These are phyloP conservation scores for Multifurca ochricompacta DNA, from an alignment of 768 basidiomycete genomes.

Conservation along the genomic window DNA sequence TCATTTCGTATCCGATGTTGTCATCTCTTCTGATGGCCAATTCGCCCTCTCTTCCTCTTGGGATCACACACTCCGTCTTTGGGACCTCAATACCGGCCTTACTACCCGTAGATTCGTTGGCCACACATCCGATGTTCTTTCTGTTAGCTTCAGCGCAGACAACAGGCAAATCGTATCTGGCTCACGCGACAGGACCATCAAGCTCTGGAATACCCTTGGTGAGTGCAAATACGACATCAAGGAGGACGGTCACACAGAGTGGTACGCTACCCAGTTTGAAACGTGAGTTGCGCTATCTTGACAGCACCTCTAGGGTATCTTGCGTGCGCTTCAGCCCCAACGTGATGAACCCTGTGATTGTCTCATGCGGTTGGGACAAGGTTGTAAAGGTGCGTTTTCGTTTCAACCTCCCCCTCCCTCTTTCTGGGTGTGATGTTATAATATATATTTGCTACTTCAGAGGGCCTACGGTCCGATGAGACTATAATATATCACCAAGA, in stretches of 20 bases:
- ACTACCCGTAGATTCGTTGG: slow-evolving; percentile 98
- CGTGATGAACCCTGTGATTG: slow-evolving; percentile 94
- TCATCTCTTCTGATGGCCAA: slow-evolving; percentile 98
- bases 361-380: slow-evolving; percentile 99
- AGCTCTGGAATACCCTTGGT: slow-evolving; percentile 99
- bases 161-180: slow-evolving; percentile 99
- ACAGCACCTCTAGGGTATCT: slow-evolving; percentile 63
- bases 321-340: slow-evolving; percentile 99
- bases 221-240: slow-evolving; percentile 99
- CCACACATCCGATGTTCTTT: slow-evolving; percentile 95
- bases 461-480: slow-evolving; percentile 37
- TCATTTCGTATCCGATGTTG: slow-evolving; percentile 98
- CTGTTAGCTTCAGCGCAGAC: slow-evolving; percentile 99
- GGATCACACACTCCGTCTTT: slow-evolving; percentile 99
- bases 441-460: slow-evolving; percentile 29
- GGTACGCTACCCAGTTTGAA: slow-evolving; percentile 36
- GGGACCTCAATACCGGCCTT: slow-evolving; percentile 96
- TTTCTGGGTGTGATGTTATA: slow-evolving; percentile 34
- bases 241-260: slow-evolving; percentile 97
- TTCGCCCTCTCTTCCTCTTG: slow-evolving; percentile 98
- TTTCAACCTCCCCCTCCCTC: neutral
- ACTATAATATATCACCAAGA: slow-evolving; percentile 58
- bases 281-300: neutral
- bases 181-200: slow-evolving; percentile 94
- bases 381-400: slow-evolving; percentile 83